Evolutionary conservation across 2,329 filamentous ascomycete species (phyloP).

Genomic region (Microcyclospora tardicrescens): DNA sequence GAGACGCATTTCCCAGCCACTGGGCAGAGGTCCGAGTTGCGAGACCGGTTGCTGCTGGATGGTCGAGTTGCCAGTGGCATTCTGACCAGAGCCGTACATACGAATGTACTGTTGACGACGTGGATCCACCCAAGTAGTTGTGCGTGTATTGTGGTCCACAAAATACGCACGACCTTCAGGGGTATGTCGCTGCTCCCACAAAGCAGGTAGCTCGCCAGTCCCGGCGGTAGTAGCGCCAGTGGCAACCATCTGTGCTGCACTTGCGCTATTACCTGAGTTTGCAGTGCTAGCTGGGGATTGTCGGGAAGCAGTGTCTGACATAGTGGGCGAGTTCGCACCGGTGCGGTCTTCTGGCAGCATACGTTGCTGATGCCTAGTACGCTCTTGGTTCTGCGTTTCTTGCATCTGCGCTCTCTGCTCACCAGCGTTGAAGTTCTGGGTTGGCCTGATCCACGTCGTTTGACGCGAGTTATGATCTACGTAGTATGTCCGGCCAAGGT

Average conservation of each 20-base stretch:
- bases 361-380: slow-evolving; percentile 85
- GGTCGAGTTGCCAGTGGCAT: slow-evolving; percentile 56
- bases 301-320: slow-evolving; percentile 29
- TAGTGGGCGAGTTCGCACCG: slow-evolving; percentile 77
- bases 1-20: slow-evolving; percentile 98
- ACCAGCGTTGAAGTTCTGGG: slow-evolving; percentile 60
- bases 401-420: slow-evolving; percentile 71
- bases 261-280: slow-evolving; percentile 27
- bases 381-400: slow-evolving; percentile 83
- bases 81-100: slow-evolving; percentile 72
- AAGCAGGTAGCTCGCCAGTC: slow-evolving; percentile 83
- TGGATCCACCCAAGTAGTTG: slow-evolving; percentile 96
- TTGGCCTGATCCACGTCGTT: slow-evolving; percentile 89
- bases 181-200: slow-evolving; percentile 93
- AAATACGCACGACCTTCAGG: slow-evolving; percentile 93
- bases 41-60: slow-evolving; percentile 98
- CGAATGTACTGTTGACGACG: slow-evolving; percentile 94
- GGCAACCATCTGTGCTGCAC: slow-evolving; percentile 74
- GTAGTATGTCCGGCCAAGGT: slow-evolving; percentile 90
- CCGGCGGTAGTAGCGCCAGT: slow-evolving; percentile 90
- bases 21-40: slow-evolving; percentile 85
- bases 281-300: slow-evolving; percentile 22
- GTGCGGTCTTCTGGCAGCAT: slow-evolving; percentile 93
- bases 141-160: slow-evolving; percentile 95
- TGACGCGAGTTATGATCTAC: slow-evolving; percentile 96